Evolutionary conservation across 2,329 filamentous ascomycete genomes (phyloP).

Genomic region (Hypoxylon sp.): DNA sequence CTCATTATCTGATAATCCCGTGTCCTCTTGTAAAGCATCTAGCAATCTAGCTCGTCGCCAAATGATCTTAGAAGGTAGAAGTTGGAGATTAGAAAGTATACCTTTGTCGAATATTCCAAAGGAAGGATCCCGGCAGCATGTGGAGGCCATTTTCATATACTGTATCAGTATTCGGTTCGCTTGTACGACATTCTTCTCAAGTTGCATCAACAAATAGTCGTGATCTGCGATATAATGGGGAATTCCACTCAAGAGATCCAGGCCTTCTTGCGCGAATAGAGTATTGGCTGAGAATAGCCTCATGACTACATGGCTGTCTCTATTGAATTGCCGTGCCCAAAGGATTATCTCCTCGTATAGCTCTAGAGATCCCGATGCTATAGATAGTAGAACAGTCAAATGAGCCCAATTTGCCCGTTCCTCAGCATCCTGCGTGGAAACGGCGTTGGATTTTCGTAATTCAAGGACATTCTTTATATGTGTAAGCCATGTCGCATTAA

Average conservation of each 20-base stretch:
- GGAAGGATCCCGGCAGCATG: constrained; percentile 23
- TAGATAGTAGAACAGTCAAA: constrained; percentile 30
- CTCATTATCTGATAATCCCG: constrained; percentile 21
- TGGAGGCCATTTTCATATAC: constrained; percentile 29
- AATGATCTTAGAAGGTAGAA: constrained; percentile 4
- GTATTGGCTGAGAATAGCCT: constrained; percentile 8
- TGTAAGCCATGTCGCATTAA: neutral
- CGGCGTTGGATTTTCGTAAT: constrained; percentile 15
- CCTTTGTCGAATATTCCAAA: neutral
- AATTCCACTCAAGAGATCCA: constrained; percentile 38
- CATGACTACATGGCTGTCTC: constrained; percentile 22
- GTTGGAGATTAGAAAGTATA: neutral
- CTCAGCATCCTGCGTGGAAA: constrained; percentile 1
- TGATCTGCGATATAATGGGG: neutral
- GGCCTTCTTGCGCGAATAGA: constrained; percentile 19
- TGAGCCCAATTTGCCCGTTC: constrained; percentile 24
- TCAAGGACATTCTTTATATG: constrained; percentile 1
- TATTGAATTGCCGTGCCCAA: constrained; percentile 42
- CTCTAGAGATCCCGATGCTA: constrained; percentile 40
- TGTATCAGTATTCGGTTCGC: constrained; percentile 39
- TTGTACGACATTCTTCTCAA: constrained; percentile 20
- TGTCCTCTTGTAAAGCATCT: constrained; percentile 6
- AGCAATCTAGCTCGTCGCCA: constrained; percentile 3
- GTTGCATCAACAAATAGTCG: neutral
- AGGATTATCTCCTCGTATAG: constrained; percentile 35